Evolutionary conservation across 176 grass and related monocot genomes (phyloP), one percentile per base, ranked within the genome.

Genomic region (Luzula sylvatica): DNA sequence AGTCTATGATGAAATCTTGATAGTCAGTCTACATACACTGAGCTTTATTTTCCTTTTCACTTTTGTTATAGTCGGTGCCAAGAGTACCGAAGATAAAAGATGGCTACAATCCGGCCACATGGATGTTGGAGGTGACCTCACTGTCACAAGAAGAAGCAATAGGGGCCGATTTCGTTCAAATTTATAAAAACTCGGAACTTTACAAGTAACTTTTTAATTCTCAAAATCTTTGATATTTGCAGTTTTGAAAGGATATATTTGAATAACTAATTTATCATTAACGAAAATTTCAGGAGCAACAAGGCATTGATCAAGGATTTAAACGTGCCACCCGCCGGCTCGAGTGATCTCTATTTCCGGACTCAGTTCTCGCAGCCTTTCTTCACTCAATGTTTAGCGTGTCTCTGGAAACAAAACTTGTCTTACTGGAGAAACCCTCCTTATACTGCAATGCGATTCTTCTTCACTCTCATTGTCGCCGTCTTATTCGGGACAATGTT

Each of bases 61-160:
- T 46, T 53, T 67, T 49, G 3, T 50, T 24, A 48, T 88, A 83
- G 58, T 52, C 0, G 66, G 85, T 44, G 28, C 71, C n/a, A 39
- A 83, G 84, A 6, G 84, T 95, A 4, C 55, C 28, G 45, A 86
- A 95, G 76, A 88, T 95, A 28, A 76, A 60, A 82, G 84, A 86
- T 28, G 84, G 90, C 22, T 86, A 95, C 14, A 95, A 89, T 70
- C 84, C 90, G 5, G 84, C 90, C 55, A 86, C 90, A 60, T 88
- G 90, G 90, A 95, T 95, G 90, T 19, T 95, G 67, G 90, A 95
- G 75, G 63, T 82, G 19, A 86, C 84, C 12, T 50, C 80, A 42
- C 9, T 5, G 0, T 45, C 49, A 52, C 84, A 84, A 67, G 90
- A 89, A 76, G 77, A 79, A 11, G 25, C 61, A 11, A 56, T 88